Conservation (phyloP, 768 basidiomycete species). For the Mycena sanguinolenta region DNA sequence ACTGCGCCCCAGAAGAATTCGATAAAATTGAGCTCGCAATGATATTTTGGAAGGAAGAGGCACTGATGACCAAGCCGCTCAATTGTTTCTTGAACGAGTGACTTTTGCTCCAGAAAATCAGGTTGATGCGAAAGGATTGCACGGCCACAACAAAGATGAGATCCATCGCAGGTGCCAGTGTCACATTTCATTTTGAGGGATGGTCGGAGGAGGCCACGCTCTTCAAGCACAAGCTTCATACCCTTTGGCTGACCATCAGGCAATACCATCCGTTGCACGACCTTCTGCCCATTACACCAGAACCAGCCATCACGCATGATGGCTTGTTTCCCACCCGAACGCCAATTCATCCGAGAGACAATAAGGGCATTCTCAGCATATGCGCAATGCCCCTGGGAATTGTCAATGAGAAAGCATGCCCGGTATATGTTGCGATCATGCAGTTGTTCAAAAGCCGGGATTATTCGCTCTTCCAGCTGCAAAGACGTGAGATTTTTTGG, state of each 20-base stretch:
- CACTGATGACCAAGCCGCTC: not conserved
- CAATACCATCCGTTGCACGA: constrained; percentile 5
- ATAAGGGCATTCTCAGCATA: constrained; percentile 47
- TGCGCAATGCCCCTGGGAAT: constrained; percentile 48
- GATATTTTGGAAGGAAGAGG: not conserved
- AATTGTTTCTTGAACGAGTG: not conserved
- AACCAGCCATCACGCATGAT: constrained; percentile 11
- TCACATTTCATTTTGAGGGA: constrained; percentile 13
- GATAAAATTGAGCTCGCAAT: not conserved
- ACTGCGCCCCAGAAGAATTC: too few species aligned
- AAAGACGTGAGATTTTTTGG: not conserved
- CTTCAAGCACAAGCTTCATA: not conserved
- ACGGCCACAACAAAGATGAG: constrained; percentile 1
- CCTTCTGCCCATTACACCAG: not conserved
- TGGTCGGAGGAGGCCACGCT: not conserved
- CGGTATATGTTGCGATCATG: constrained; percentile 34
- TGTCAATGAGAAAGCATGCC: constrained; percentile 46
- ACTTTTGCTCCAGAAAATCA: not conserved
- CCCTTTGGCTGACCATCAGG: constrained; percentile 3
- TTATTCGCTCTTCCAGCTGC: not conserved
- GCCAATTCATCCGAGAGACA: constrained; percentile 43
- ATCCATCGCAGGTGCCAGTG: constrained; percentile 7
- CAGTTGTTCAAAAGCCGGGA: not conserved
- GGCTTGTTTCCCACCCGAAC: constrained; percentile 7
- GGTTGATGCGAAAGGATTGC: not conserved